A percentile compares a stretch with the other conserved stretches of the same genome.
Evolutionary conservation across 2,329 filamentous ascomycete genomes (phyloP).

Genomic region (Colletotrichum sp.): DNA sequence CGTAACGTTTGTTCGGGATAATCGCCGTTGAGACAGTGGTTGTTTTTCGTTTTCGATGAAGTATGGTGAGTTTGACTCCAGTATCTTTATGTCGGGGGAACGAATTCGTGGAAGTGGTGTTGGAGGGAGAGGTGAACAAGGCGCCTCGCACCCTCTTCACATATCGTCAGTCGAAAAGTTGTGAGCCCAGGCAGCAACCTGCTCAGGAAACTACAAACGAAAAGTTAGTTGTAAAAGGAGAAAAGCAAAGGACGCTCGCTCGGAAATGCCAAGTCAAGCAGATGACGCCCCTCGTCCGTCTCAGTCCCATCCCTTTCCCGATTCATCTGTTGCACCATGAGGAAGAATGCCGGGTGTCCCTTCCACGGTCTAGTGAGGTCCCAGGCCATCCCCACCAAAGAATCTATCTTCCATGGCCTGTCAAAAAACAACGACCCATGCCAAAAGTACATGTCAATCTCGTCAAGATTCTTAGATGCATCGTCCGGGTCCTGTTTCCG

Average conservation of each 20-base stretch:
- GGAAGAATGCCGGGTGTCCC: background rate
- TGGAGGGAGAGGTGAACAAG: background rate
- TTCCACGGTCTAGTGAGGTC: background rate
- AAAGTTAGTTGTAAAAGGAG: background rate
- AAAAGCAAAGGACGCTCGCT: background rate
- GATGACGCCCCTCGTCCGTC: background rate
- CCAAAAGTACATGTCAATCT: background rate
- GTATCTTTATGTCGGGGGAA: background rate
- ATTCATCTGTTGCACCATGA: background rate
- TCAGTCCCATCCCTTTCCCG: background rate
- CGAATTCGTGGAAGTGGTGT: background rate
- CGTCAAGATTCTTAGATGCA: background rate
- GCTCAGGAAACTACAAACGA: background rate
- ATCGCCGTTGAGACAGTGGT: background rate
- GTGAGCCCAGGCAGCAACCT: background rate
- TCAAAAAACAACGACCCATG: background rate
- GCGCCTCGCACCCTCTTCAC: background rate
- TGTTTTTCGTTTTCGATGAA: background rate
- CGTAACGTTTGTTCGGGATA: background rate
- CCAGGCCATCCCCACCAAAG: background rate
- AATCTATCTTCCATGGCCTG: background rate
- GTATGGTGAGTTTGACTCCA: background rate
- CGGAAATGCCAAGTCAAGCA: background rate
- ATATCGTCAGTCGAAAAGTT: background rate
- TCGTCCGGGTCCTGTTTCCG: background rate